Evolutionary conservation across 805 yeast species (phyloP), one percentile per base, ranked within the genome.

Genomic region (Saccharomycopsis sp.): DNA sequence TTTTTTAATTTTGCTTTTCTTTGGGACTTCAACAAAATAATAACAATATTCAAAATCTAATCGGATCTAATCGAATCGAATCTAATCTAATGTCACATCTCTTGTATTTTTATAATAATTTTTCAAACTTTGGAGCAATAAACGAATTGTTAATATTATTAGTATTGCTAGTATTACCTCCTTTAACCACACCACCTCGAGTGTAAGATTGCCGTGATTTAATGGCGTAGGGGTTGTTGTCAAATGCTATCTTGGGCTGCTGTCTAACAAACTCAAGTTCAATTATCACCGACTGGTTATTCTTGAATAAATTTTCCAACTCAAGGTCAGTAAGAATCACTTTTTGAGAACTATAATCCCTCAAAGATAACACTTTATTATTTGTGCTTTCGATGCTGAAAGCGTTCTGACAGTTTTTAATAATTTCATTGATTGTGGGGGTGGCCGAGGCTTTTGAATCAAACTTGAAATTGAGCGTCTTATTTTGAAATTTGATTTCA

Each of bases 371-470:
- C 5, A 37, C 43, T 22, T 31, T 34, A n/a, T 28, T 14, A 8
- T 35, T 34, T 19, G 13, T 36, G 14, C 16, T 27, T 8, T 9
- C 62, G 26, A 79, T 72, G n/a, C 74, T 72, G 60, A 89, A 89
- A 20, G 89, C 84, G 41, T 71, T 67, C 44, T 76, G 77, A 13
- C 86, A 87, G 58, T 87, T 88, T 45, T 83, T 85, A 9, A 87
- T 54, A n/a, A 89, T 63, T 61, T 89, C 97, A 23, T 71, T 56
- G 32, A 80, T 64, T 0, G 93, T 81, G 2, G 97, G 97, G 4
- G 94, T 82, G 0, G 95, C 82, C 37, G 82, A 75, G 51, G 77
- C 75, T 38, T 69, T 61, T 3, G 77, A 70, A 11, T 84, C 76
- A 59, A 73, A 89, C 2, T 76, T 72, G 56, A 89, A 82, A 37